phyloP scores from a whole-genome alignment of 345 rosid genomes.

The Populus euphratica region DNA sequence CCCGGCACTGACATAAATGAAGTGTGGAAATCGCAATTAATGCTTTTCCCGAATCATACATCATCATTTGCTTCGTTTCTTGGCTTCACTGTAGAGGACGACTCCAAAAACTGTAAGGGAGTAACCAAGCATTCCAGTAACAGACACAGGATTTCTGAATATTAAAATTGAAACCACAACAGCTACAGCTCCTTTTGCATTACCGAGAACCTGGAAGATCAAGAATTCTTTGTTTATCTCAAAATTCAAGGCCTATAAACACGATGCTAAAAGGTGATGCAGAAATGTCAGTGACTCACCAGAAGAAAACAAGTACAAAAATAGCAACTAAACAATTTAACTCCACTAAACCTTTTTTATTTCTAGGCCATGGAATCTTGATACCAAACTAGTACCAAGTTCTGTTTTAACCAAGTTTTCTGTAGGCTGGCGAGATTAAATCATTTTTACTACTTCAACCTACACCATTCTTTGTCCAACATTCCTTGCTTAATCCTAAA shows the following conservation, averaged over 20 bases:
- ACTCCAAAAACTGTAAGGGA: constrained; percentile 89
- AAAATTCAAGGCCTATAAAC: neutral
- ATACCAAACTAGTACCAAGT: neutral
- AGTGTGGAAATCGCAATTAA: constrained; percentile 3
- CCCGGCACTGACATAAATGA: constrained; percentile 23
- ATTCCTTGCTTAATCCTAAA: neutral
- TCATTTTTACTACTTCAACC: neutral
- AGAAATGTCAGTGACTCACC: neutral
- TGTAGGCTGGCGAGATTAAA: neutral
- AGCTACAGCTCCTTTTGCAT: constrained; percentile 98
- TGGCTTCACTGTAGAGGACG: constrained; percentile 91
- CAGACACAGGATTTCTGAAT: constrained; percentile 91
- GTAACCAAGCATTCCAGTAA: constrained; percentile 98
- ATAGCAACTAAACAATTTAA: neutral
- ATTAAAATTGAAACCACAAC: constrained; percentile 94
- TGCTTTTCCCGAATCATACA: neutral
- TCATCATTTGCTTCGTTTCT: constrained; percentile 86
- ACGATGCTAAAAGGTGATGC: neutral
- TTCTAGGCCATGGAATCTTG: neutral
- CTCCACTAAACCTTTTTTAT: neutral
- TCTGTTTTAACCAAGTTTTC: neutral
- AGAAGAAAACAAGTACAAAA: neutral
- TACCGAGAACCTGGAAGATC: constrained; percentile 79
- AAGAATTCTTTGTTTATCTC: neutral
- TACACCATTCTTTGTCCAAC: neutral